Conservation (phyloP, 129 eudicot genomes). For the Pseudognaphalium luteoalbum region DNA sequence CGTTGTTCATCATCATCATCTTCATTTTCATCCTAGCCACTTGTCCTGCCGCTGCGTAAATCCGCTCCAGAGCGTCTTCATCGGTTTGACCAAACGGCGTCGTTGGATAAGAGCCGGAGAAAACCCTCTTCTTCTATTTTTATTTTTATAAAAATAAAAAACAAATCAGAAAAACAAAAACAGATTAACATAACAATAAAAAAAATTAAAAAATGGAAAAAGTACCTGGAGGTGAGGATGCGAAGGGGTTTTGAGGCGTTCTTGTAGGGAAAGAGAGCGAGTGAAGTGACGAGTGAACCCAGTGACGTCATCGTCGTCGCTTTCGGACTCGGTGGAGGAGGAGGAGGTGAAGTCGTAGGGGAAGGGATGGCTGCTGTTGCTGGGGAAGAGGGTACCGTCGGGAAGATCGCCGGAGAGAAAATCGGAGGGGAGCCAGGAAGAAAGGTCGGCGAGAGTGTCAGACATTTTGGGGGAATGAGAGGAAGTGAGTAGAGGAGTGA, state of each 20-base stretch:
- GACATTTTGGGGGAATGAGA: conserved; percentile 33
- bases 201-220: too few relatives aligned
- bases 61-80: conserved; percentile 46
- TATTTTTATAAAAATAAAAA: not conserved
- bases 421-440: conserved; percentile 60
- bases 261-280: conserved; percentile 42
- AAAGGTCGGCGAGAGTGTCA: conserved; percentile 30
- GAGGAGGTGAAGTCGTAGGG: conserved; percentile 37
- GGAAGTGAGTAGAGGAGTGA: not conserved
- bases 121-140: conserved; percentile 35
- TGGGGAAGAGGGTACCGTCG: not conserved
- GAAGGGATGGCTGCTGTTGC: conserved; percentile 9
- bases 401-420: conserved; percentile 47
- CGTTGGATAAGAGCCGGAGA: conserved; percentile 47
- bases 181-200: too few relatives aligned
- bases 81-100: not conserved
- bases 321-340: conserved; percentile 44
- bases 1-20: conserved; percentile 29
- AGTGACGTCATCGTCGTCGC: conserved; percentile 54
- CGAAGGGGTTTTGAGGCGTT: conserved; percentile 1
- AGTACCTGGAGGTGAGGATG: conserved; percentile 37
- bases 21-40: conserved; percentile 39
- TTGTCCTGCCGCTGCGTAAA: conserved; percentile 58
- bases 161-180: too few relatives aligned
- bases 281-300: conserved; percentile 57